Evolutionary conservation across 345 rosid genomes (phyloP), one percentile per base, ranked within the genome.

Genomic region (Pseudoturritis turrita): DNA sequence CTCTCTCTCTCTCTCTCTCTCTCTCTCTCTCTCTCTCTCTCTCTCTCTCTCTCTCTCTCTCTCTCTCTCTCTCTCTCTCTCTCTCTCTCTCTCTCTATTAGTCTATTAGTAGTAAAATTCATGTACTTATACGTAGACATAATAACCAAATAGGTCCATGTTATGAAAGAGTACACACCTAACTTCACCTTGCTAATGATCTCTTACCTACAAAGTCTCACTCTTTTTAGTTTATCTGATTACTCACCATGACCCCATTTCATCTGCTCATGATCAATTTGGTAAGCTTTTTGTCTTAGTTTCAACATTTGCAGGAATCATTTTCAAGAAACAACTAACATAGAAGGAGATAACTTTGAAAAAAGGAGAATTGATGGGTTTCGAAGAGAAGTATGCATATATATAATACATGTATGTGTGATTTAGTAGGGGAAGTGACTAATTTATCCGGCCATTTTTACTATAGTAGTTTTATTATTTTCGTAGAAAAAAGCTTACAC

Each of bases 101-200:
- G 28, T 28, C 61, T 31, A 60, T 31, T 50, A 50, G 26, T 68
- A 50, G 78, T 52, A 68, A 67, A 60, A 67, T 22, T 5, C 5
- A 68, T 70, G 79, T 76, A 69, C 60, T 45, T 69, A 76, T 53
- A 70, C 63, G 49, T 43, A 60, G 57, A 53, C 57, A 46, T 76
- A 55, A 70, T 70, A 39, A 64, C 36, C 65, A 70, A 55, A 69
- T 52, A 70, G 57, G 59, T 46, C 70, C 65, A 57, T 63, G 50
- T 19, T 64, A 18, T 76, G 31, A 70, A 70, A 76, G 67, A 76
- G 71, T 70, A 64, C 72, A 76, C 59, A 76, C 79, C 79, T 63
- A 76, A 76, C 79, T 62, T 70, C 61, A 40, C 62, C 25, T 55
- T 62, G 62, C 47, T 76, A 70, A 57, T 76, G 75, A 76, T 70